phyloP scores from a whole-genome alignment of 2,329 filamentous ascomycete species.

The Curvularia lunata region DNA sequence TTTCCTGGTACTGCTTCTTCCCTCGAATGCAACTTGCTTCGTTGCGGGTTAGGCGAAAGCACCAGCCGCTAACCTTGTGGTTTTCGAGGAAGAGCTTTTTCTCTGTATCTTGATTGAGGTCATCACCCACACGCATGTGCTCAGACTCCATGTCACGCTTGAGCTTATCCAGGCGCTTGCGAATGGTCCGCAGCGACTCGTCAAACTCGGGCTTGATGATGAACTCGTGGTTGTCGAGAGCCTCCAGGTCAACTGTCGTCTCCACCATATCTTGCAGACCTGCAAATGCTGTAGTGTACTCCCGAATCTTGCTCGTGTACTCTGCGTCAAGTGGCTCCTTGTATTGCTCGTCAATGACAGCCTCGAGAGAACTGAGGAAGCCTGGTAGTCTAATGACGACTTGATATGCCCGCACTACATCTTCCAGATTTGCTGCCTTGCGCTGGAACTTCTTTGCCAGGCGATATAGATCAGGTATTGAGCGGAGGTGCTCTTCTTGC shows the following conservation, averaged over 20 bases:
- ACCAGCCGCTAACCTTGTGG: slow-evolving; percentile 95
- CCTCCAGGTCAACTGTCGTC: slow-evolving; percentile 94
- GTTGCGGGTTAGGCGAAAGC: slow-evolving; percentile 87
- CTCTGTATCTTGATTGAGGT: slow-evolving; percentile 89
- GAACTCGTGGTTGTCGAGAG: slow-evolving; percentile 95
- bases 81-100: slow-evolving; percentile 99
- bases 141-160: slow-evolving; percentile 83
- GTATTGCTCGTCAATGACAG: slow-evolving; percentile 94
- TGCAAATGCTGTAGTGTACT: slow-evolving; percentile 76
- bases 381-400: slow-evolving; percentile 90
- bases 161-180: slow-evolving; percentile 86
- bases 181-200: slow-evolving; percentile 83
- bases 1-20: slow-evolving; percentile 88
- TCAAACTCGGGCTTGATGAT: slow-evolving; percentile 99
- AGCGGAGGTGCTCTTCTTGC: slow-evolving; percentile 93
- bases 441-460: slow-evolving; percentile 94
- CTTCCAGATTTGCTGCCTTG: slow-evolving; percentile 87
- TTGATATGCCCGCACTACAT: slow-evolving; percentile 94
- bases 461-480: slow-evolving; percentile 92
- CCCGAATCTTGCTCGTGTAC: slow-evolving; percentile 81
- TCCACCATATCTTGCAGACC: slow-evolving; percentile 98
- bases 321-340: slow-evolving; percentile 83
- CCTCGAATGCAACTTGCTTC: slow-evolving; percentile 94
- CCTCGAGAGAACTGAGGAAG: slow-evolving; percentile 86
- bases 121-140: slow-evolving; percentile 75